Base-by-base conservation (phyloP, 116 monocot genomes). In the Thalassia testudinum region DNA sequence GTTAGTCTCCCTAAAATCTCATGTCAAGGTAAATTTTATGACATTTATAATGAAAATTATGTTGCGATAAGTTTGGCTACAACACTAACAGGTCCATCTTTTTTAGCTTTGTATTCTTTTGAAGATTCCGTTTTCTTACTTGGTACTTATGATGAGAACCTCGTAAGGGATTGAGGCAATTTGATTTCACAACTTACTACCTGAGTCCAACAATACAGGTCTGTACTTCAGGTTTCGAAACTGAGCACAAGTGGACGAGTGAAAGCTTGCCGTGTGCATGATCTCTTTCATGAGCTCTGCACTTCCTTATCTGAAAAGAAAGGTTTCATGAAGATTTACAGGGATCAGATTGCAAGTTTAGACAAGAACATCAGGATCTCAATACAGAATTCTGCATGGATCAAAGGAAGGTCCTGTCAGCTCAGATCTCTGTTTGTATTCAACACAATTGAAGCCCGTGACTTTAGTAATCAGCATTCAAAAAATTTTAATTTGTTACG, bases 221-320 rank as follows among this genome's bases (percentile, higher is more conserved):
- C 56, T 28, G 49, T 72, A 43, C 21, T 72, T 42, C 77, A 72
- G 25, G 64, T 69, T 27, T 49, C 26, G 21, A 42, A 54, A 8
- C 54, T 49, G 26, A 58, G 61, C 47, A 56, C 29, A 11, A 40
- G 55, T 25, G 60, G 60, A 11, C 40, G 57, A 12, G 56, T 64
- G 21, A 54, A 49, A 12, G 51, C 29, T 15, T 45, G 50, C 37
- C 40, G 30, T 26, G 48, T 75, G 42, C 75, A 70, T 58, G 66
- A 62, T 50, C 56, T 75, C 17, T 15, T 75, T 10, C 65, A 27
- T 12, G 38, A 70, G 0, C 34, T 70, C 1, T 60, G 45, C n/a
- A 43, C 51, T 13, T 47, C 47, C 47, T 12, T 47, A 18, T 47
- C 47, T 18, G 47, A 47, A 18, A 47, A 47, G n/a, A 17, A 47